Conservation (phyloP, 176 grass and related monocot species). For the Microstegium vimineum region DNA sequence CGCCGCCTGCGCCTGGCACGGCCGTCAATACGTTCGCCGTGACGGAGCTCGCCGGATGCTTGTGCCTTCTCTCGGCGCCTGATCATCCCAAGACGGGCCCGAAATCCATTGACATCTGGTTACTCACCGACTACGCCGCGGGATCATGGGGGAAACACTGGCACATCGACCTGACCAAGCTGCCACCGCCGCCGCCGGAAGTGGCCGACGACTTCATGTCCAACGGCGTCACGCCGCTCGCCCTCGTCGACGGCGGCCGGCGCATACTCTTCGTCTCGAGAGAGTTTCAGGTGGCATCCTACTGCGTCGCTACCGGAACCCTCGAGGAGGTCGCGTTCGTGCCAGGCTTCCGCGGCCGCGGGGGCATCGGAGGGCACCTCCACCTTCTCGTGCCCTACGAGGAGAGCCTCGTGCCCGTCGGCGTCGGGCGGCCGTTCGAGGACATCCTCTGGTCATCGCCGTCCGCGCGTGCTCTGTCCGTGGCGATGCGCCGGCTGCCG, state of each 20-base stretch:
- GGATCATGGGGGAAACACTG: not conserved
- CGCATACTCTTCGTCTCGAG: not conserved
- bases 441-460: not conserved
- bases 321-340: not conserved
- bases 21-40: rapidly evolving
- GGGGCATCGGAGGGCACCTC: too few relatives aligned
- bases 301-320: not conserved
- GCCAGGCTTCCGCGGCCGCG: not conserved
- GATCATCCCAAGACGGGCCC: rapidly evolving
- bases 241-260: not conserved
- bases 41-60: not conserved
- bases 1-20: not conserved
- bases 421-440: not conserved
- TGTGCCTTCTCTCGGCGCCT: not conserved
- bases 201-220: not conserved
- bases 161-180: not conserved
- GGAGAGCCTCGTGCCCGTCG: too few relatives aligned
- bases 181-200: not conserved
- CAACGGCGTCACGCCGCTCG: not conserved
- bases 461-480: not conserved
- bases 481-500: not conserved
- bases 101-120: not conserved
- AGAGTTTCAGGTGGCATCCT: not conserved
- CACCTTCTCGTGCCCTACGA: not conserved
- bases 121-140: not conserved